These are phyloP conservation scores for Rhexocercosporidium sp. DNA, from an alignment of 2,329 filamentous ascomycete genomes.

Conservation along the genomic window DNA sequence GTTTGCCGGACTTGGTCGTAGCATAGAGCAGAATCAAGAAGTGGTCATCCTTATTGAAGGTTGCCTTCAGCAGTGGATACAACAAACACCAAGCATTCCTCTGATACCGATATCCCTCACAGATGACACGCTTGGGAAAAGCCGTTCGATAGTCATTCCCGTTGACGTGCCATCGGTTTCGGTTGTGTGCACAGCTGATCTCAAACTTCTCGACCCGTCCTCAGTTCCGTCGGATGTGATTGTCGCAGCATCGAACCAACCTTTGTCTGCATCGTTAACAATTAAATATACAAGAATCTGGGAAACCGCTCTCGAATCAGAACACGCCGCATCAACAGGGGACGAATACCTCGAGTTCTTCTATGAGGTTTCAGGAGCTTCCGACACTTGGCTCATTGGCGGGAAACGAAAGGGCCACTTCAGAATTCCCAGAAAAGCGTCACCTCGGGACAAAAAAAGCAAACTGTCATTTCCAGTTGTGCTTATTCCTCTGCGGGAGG, in stretches of 20 bases:
- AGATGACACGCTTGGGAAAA: constrained; percentile 45
- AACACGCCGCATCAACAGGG: constrained; percentile 21
- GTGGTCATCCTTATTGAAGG: constrained; percentile 33
- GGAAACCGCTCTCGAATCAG: constrained; percentile 52
- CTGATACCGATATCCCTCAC: constrained; percentile 32
- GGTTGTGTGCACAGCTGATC: constrained; percentile 79
- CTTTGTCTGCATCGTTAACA: constrained; percentile 65
- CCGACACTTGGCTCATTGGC: constrained; percentile 84
- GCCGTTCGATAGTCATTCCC: constrained; percentile 78
- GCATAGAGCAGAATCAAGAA: constrained; percentile 35
- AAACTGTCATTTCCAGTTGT: constrained; percentile 66
- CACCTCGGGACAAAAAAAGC: constrained; percentile 51
- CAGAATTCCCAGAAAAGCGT: constrained; percentile 55
- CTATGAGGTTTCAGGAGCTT: constrained; percentile 78
- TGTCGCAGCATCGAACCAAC: constrained; percentile 65
- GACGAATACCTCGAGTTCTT: constrained; percentile 69
- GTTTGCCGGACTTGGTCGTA: constrained; percentile 55
- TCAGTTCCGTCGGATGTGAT: constrained; percentile 43
- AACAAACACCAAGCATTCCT: constrained; percentile 33
- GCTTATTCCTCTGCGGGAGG: constrained; percentile 79
- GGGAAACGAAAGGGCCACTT: constrained; percentile 83
- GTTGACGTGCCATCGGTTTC: constrained; percentile 87
- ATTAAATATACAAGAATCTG: constrained; percentile 67
- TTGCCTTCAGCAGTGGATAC: constrained; percentile 36
- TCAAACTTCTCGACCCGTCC: constrained; percentile 55